Evolutionary conservation across 148 eudicot genomes (phyloP), one percentile per base, ranked within the genome.

Genomic region (Dianthus caryophyllus): DNA sequence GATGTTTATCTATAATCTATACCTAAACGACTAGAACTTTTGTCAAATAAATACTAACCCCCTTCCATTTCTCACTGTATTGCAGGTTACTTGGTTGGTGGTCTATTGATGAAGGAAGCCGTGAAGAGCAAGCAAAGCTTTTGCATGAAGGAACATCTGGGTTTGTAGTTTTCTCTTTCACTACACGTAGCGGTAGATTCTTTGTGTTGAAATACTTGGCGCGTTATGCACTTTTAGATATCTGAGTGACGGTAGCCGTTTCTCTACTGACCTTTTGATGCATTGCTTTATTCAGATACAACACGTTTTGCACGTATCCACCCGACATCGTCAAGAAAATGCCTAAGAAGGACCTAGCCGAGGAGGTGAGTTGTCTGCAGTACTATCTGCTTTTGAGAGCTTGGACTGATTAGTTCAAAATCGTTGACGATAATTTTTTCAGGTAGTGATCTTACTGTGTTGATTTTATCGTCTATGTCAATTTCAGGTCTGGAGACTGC

Each of bases 51-150:
- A 21, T 51, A 18, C 18, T 44, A 30, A 58, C 13, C 24, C 62
- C 56, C 9, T 24, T 13, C 66, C 54, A n/a, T 20, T 22, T 30
- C 13, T 31, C 21, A 17, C 15, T 58, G 22, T 58, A 57, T 60
- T 22, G 20, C 67, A 93, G 98, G 84, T 81, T 93, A 58, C 90
- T 93, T 53, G 98, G 96, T 54, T 93, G 98, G 98, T 93, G 96
- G 96, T 89, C 98, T 24, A 89, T 93, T 77, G 98, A 93, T 76
- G 98, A 89, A 78, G 88, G 88, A 80, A 93, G 95, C 78, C 88
- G 85, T 69, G 98, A 93, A 82, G 98, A 93, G 60, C 98, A 86
- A 67, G 98, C 98, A 46, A 81, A 83, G 26, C 79, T 89, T 67
- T 78, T 81, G 74, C 89, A 84, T 61, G 85, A 80, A 68, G 95